Evolutionary conservation across 768 basidiomycete genomes (phyloP), one percentile per base, ranked within the genome.

Genomic region (Ramaria sp.): DNA sequence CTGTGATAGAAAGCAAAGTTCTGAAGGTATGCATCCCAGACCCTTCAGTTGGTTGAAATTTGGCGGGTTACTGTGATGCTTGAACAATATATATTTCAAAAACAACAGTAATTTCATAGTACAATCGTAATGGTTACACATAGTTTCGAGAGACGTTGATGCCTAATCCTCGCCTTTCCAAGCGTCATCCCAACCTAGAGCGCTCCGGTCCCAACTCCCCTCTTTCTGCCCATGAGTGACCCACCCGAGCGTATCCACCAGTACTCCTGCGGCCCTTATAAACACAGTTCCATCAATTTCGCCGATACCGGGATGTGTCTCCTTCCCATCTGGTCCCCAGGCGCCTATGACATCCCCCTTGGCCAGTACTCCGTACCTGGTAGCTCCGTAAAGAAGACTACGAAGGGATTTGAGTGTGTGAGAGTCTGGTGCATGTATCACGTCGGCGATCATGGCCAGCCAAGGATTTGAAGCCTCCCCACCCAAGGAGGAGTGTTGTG

Each of bases 191-290:
- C 81, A 83, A 0, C 80, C 81, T 41, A 82, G 67, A 3, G 73
- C 80, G 64, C 77, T 79, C 30, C 73, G 59, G 66, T 83, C 81
- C 83, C 83, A 83, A 1, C 63, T 42, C 17, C 77, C 74, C 41
- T 68, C 72, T 42, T 67, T 59, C 64, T 83, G 75, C 3, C 81
- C 81, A 67, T 76, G 68, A 7, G 70, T 64, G 1, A 77, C 75
- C 82, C 81, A 83, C 0, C 82, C 79, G 60, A 82, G 65, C 12
- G 69, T 74, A 48, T 81, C 70, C 75, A 80, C 73, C 67, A 81
- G 60, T 33, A 80, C 71, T 0, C 81, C 81, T 7, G 80, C 82
- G 15, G 80, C 75, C 42, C 81, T 68, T 4, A 79, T 72, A 61
- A 83, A 83, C 19, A 82, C 55, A 2, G 78, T 77, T 2, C 82